phyloP scores from a whole-genome alignment of 305 asterid genomes.

The Rubia balearica region DNA sequence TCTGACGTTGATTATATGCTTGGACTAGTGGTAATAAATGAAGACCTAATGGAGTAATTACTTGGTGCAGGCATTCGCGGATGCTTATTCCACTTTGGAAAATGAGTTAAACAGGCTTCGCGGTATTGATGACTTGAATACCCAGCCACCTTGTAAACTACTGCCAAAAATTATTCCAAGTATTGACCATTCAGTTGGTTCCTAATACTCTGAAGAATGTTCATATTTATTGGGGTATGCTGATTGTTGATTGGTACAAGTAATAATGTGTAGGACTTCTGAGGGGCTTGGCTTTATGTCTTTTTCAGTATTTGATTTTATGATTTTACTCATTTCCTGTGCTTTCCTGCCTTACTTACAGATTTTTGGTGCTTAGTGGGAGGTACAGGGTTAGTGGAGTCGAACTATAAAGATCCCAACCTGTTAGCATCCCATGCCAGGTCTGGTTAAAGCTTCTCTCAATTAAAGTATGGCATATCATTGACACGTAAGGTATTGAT shows the following conservation, averaged over 20 bases:
- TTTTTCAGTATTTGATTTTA: not conserved
- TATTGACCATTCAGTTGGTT: conserved; percentile 50
- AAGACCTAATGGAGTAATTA: conserved; percentile 7
- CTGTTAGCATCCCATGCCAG: conserved; percentile 1
- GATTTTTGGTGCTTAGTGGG: not conserved
- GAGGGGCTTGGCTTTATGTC: not conserved
- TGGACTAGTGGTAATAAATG: not conserved
- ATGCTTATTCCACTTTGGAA: conserved; percentile 89
- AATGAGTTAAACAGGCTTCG: conserved; percentile 49
- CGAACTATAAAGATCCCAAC: not conserved
- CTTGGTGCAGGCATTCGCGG: conserved; percentile 84
- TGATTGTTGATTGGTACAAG: not conserved
- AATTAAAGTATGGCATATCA: not conserved
- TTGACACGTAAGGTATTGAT: not conserved
- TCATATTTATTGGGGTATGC: conserved; percentile 17
- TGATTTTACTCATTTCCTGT: not conserved
- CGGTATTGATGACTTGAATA: conserved; percentile 36
- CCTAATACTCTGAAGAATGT: conserved; percentile 29
- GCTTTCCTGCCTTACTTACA: conserved; percentile 1
- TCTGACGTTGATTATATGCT: not conserved
- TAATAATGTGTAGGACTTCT: conserved; percentile 1
- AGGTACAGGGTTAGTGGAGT: not conserved
- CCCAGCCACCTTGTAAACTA: conserved; percentile 45
- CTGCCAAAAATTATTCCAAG: conserved; percentile 91
- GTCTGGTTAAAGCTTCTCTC: not conserved